These are phyloP conservation scores for Podospora fimiseda DNA, from an alignment of 495 filamentous ascomycete species.

Conservation along the genomic window DNA sequence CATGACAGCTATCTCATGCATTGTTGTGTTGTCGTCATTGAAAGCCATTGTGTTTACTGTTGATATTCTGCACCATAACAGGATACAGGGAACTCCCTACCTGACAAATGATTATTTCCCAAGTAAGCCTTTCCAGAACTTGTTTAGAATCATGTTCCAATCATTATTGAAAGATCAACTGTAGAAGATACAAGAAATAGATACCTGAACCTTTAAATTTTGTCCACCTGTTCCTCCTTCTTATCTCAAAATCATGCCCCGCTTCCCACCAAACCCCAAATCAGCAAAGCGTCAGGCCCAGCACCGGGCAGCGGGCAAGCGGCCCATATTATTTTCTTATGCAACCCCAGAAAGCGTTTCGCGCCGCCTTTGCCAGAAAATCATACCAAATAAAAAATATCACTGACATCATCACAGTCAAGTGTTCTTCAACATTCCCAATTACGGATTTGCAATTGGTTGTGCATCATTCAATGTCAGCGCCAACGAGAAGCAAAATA, in stretches of 20 bases:
- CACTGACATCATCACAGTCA: slow-evolving; percentile 26
- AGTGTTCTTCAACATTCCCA: not conserved
- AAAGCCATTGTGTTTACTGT: not conserved
- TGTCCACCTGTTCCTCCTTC: no score
- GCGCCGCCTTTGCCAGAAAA: not conserved
- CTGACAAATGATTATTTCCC: not conserved
- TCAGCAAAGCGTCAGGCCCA: not conserved
- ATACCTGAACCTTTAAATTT: no score
- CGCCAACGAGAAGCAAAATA: slow-evolving; percentile 3
- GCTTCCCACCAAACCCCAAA: not conserved
- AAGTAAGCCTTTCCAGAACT: not conserved
- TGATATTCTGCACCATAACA: no score
- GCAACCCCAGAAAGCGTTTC: not conserved
- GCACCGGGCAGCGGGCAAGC: not conserved
- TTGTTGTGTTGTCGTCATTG: not conserved
- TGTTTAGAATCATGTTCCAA: not conserved
- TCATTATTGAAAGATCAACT: not conserved
- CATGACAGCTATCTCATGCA: not conserved
- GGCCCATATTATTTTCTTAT: not conserved
- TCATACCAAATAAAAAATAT: not conserved
- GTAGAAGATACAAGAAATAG: not conserved
- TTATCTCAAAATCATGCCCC: no score
- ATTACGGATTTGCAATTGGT: no score
- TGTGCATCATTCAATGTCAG: slow-evolving; percentile 7
- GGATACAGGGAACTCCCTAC: no score